Evolutionary conservation across 805 yeast species (phyloP), one percentile per base, ranked within the genome.

Genomic region (Ogataea paraovalis): DNA sequence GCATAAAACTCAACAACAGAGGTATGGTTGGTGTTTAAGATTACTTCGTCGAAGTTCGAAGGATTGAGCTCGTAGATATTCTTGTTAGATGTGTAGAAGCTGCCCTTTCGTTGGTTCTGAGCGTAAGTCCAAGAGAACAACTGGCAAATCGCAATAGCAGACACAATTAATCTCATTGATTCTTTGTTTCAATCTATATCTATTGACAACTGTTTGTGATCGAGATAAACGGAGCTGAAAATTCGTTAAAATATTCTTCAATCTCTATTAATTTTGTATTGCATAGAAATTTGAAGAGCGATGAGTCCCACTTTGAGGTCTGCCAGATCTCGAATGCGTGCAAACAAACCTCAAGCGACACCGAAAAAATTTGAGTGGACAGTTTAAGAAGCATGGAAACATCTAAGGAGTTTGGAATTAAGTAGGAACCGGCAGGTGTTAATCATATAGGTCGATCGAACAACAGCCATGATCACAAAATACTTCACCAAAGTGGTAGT

Each of bases 1-100:
- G 98, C 97, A 66, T 85, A 91, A 66, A 91, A 91, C 69, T 90
- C 90, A 20, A 89, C 90, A 18, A 90, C 68, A 1, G 96, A 68
- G 2, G 96, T 85, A 58, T 88, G 85, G 61, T 89, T 89, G 2
- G 95, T 74, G 20, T 72, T 65, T 39, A 80, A 72, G 3, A 91
- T 80, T 42, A 83, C 85, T 47, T 78, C 76, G 51, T 83, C 80
- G 60, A 90, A 90, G 45, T 72, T 82, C 14, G 50, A 22, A 4
- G 66, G 60, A 10, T 45, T 56, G 12, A 65, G 43, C 41, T 65
- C 68, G 30, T 53, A 51, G 8, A 65, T 61, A 32, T 56, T 33
- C 27, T 60, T 58, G 8, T 59, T 45, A 16, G 56, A 53, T 12
- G 54, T 37, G 45, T 64, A 65, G 39, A 62, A 59, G 1, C 41